phyloP scores from a whole-genome alignment of 257 asterid species.

The Gentiana straminea region DNA sequence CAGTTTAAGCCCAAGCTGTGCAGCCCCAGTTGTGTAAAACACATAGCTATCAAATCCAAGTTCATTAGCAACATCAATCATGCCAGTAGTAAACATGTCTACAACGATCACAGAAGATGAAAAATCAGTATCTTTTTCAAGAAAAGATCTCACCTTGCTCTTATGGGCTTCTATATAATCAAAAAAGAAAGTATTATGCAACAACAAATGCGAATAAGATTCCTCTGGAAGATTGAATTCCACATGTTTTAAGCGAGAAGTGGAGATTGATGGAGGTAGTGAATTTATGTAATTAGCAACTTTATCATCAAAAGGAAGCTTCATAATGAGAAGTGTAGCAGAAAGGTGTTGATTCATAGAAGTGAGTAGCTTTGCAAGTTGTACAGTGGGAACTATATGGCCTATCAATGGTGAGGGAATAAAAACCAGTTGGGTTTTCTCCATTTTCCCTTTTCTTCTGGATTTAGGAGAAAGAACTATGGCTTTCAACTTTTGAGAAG shows the following conservation, averaged over 20 bases:
- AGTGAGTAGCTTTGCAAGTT: constrained; percentile 48
- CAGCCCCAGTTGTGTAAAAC: constrained; percentile 16
- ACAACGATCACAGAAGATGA: constrained; percentile 4
- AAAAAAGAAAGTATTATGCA: not conserved
- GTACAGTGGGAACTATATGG: constrained; percentile 44
- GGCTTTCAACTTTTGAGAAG: too few relatives aligned
- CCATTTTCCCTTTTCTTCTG: not conserved
- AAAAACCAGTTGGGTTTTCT: constrained; percentile 30
- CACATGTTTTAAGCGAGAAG: not conserved
- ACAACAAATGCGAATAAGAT: not conserved
- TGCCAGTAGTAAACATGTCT: constrained; percentile 7
- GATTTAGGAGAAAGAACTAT: too few relatives aligned
- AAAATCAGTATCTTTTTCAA: too few relatives aligned
- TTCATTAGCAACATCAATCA: constrained; percentile 16
- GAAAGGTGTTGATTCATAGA: constrained; percentile 29
- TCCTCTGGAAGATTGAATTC: not conserved
- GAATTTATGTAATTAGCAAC: constrained; percentile 13
- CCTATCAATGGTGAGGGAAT: constrained; percentile 48
- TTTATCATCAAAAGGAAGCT: constrained; percentile 21
- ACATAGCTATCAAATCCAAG: constrained; percentile 7
- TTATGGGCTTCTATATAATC: constrained; percentile 13
- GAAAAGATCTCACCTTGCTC: constrained; percentile 10
- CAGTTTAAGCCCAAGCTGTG: constrained; percentile 5
- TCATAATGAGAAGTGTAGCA: constrained; percentile 30
- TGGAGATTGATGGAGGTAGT: constrained; percentile 5